Evolutionary conservation across 257 asterid species (phyloP).

Genomic region (Echites panduratus): DNA sequence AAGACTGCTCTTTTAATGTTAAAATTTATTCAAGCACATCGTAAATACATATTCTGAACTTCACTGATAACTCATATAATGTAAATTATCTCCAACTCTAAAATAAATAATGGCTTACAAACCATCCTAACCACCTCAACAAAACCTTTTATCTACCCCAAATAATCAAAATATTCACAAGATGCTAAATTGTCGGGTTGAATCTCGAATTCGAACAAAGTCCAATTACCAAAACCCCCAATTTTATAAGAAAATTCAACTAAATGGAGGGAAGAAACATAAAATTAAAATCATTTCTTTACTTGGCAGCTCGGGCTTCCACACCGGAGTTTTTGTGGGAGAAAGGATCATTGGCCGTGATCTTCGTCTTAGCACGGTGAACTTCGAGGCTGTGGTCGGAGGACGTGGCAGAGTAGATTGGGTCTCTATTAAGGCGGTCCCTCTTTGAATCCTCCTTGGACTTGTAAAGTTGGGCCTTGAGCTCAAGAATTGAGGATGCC

Average conservation of each 20-base stretch:
- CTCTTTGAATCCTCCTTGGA: constrained; percentile 82
- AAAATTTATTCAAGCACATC: neutral
- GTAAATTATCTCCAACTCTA: neutral
- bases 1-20: neutral
- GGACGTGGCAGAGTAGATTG: constrained; percentile 36
- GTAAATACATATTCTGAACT: neutral
- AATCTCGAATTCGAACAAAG: neutral
- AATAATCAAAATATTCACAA: neutral
- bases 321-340: constrained; percentile 68
- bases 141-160: neutral
- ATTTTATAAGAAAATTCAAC: neutral
- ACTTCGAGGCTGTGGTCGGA: constrained; percentile 55
- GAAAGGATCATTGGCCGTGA: constrained; percentile 50
- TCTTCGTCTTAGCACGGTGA: constrained; percentile 77
- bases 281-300: neutral
- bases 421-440: constrained; percentile 62
- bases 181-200: too few relatives aligned
- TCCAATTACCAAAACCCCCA: neutral
- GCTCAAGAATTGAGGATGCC: constrained; percentile 85
- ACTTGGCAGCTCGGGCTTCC: constrained; percentile 81
- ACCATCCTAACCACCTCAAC: neutral
- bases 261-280: neutral
- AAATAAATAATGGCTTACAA: neutral
- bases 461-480: constrained; percentile 88
- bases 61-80: neutral